Evolutionary conservation across 176 grass and related monocot genomes (phyloP).

Genomic region (Triticum dicoccoides): DNA sequence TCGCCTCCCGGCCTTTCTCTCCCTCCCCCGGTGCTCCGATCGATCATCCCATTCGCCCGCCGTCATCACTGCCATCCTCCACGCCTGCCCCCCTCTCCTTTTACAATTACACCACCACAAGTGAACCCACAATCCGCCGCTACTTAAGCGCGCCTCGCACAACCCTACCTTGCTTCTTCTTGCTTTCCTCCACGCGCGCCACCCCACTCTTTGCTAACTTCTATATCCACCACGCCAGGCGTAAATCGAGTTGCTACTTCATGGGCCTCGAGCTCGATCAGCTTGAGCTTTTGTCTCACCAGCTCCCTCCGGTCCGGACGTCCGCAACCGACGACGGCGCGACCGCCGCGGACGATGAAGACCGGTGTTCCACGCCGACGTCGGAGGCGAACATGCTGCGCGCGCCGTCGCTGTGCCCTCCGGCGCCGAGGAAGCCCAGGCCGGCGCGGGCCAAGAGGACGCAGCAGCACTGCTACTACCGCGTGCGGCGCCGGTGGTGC

Average conservation of each 20-base stretch:
- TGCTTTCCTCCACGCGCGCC: not conserved
- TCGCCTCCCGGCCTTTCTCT: not conserved
- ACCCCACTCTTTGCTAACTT: not conserved
- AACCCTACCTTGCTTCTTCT: constrained; percentile 40
- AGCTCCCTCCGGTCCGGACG: constrained; percentile 35
- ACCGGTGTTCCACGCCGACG: constrained; percentile 44
- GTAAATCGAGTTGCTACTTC: not conserved
- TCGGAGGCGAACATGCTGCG: constrained; percentile 7
- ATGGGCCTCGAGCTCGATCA: constrained; percentile 44
- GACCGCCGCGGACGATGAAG: not conserved
- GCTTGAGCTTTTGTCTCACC: not conserved
- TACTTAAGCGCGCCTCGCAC: constrained; percentile 38
- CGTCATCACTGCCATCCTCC: constrained; percentile 38
- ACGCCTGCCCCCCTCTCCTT: constrained; percentile 29
- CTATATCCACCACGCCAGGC: not conserved
- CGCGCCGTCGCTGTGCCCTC: constrained; percentile 30
- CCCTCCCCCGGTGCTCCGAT: constrained; percentile 10
- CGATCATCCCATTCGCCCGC: not conserved
- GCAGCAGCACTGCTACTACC: not conserved
- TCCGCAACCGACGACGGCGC: not conserved
- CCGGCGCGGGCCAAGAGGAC: not conserved
- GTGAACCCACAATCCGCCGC: not conserved
- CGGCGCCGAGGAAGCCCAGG: constrained; percentile 52
- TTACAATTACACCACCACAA: not conserved
- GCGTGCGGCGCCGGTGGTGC: not conserved